A percentile compares a stretch with the other conserved stretches of the same genome.
These are phyloP conservation scores for Clavispora phyllophila DNA, from an alignment of 805 yeast species.

Conservation along the genomic window DNA sequence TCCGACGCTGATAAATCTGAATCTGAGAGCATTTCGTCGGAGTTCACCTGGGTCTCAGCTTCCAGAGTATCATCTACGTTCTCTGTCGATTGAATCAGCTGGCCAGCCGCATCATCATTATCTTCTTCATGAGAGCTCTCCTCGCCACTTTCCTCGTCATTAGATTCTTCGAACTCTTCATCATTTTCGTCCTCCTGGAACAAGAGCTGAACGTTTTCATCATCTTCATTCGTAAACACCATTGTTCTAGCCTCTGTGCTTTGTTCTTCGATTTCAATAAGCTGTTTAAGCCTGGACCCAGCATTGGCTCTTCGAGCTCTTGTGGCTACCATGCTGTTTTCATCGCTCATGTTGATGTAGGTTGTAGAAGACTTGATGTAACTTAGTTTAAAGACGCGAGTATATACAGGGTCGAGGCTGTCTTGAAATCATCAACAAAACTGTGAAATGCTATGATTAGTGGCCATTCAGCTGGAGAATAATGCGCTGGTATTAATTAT, in stretches of 20 bases:
- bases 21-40: constrained; percentile 52
- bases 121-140: constrained; percentile 19
- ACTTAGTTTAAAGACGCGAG: neutral
- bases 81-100: neutral
- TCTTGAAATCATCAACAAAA: neutral
- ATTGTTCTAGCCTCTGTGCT: constrained; percentile 6
- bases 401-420: neutral
- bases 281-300: constrained; percentile 72
- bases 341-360: constrained; percentile 5
- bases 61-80: constrained; percentile 9
- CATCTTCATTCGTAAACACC: constrained; percentile 49
- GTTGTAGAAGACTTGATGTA: neutral
- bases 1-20: constrained; percentile 49
- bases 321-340: constrained; percentile 63
- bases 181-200: constrained; percentile 51
- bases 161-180: constrained; percentile 21
- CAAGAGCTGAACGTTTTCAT: constrained; percentile 65
- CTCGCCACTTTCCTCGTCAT: constrained; percentile 37
- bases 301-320: constrained; percentile 82
- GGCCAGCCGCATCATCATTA: constrained; percentile 14
- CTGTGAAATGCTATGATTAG: too few relatives aligned
- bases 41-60: constrained; percentile 19
- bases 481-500: too few relatives aligned
- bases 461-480: too few relatives aligned
- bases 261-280: constrained; percentile 65